A percentile compares a stretch with the other conserved stretches of the same genome.
phyloP scores from a whole-genome alignment of 176 grass and related monocot genomes.

The Cenchrus americanus region DNA sequence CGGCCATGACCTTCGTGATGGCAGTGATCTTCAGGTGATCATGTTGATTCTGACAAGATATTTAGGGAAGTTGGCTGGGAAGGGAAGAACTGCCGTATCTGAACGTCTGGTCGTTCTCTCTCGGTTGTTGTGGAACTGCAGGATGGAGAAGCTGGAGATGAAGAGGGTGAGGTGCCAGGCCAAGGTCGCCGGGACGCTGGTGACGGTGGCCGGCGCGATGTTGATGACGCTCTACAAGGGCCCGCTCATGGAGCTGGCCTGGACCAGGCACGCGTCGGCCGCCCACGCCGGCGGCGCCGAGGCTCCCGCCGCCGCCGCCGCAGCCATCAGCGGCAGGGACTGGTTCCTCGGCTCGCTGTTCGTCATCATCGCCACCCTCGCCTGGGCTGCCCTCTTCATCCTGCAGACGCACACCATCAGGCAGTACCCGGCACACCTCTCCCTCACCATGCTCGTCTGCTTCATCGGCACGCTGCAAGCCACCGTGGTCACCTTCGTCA shows the following conservation, averaged over 20 bases:
- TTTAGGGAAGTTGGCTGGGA: background rate
- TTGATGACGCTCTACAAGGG: conserved; percentile 98
- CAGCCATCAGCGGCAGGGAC: conserved; percentile 29
- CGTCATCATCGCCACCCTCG: conserved; percentile 88
- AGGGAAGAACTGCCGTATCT: background rate
- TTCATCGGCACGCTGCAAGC: conserved; percentile 87
- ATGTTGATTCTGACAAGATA: background rate
- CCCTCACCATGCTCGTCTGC: conserved; percentile 87
- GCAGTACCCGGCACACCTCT: conserved; percentile 86
- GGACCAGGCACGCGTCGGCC: conserved; percentile 52
- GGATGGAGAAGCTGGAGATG: conserved; percentile 92
- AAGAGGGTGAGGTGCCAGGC: conserved; percentile 78
- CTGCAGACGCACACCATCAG: conserved; percentile 73
- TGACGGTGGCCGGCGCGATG: conserved; percentile 94
- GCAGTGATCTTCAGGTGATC: conserved; percentile 80
- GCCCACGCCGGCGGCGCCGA: background rate
- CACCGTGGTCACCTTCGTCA: conserved; percentile 73
- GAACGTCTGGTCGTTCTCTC: background rate
- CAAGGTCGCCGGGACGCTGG: conserved; percentile 75
- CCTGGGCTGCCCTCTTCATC: conserved; percentile 90
- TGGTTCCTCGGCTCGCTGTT: conserved; percentile 85
- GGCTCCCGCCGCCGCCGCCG: background rate
- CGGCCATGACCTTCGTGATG: conserved; percentile 92
- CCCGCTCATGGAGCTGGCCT: conserved; percentile 80
- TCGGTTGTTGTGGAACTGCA: background rate